phyloP scores from a whole-genome alignment of 2,329 filamentous ascomycete species.

The Apiospora phragmitis region DNA sequence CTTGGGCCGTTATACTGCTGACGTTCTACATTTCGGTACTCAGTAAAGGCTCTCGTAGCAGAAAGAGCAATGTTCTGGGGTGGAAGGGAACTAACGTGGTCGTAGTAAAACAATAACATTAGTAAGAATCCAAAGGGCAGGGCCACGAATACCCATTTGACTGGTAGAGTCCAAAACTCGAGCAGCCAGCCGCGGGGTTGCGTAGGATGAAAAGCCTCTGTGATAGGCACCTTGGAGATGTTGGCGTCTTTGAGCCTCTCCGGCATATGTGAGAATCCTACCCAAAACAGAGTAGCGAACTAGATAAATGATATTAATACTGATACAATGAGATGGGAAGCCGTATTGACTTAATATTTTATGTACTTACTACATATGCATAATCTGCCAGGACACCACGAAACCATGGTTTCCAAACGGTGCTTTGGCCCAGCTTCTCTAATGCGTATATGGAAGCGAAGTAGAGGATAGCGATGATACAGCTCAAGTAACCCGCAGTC shows the following conservation, averaged over 20 bases:
- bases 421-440: slow-evolving; percentile 48
- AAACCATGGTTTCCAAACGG: slow-evolving; percentile 42
- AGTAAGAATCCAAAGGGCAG: slow-evolving; percentile 53
- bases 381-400: slow-evolving; percentile 52
- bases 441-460: slow-evolving; percentile 50
- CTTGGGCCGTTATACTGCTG: slow-evolving; percentile 56
- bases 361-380: slow-evolving; percentile 43
- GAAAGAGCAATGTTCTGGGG: too few species aligned
- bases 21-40: slow-evolving; percentile 38
- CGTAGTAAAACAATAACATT: slow-evolving; percentile 57
- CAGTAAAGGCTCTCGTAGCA: not conserved
- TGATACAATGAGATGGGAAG: not conserved
- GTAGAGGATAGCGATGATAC: slow-evolving; percentile 34
- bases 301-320: slow-evolving; percentile 22
- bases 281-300: slow-evolving; percentile 54
- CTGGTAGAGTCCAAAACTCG: slow-evolving; percentile 52
- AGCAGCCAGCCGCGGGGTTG: slow-evolving; percentile 48
- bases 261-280: slow-evolving; percentile 53
- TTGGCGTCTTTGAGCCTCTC: slow-evolving; percentile 42
- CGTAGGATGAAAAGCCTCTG: slow-evolving; percentile 47
- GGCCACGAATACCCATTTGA: slow-evolving; percentile 53
- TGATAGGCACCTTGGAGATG: slow-evolving; percentile 42
- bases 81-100: slow-evolving; percentile 40
- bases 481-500: slow-evolving; percentile 46
- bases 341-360: not conserved